Percentiles rank a stretch among this genome's conserved stretches.
These are phyloP conservation scores for Trichoderma brevicompactum DNA, from an alignment of 2,329 filamentous ascomycete genomes.

Conservation along the genomic window DNA sequence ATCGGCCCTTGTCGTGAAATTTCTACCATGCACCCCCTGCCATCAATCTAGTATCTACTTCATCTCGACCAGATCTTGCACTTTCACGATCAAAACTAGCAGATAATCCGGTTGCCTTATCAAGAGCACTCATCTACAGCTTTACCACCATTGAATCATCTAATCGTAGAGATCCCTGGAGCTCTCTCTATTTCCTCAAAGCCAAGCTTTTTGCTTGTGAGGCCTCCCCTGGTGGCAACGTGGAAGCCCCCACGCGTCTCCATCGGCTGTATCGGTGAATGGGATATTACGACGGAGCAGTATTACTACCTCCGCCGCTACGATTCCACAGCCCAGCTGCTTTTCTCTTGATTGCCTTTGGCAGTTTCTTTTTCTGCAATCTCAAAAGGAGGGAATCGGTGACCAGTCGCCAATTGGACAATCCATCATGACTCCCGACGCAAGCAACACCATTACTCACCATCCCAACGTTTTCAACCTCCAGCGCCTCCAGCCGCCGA, in stretches of 20 bases:
- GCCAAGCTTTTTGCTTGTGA: background rate
- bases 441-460: constrained; percentile 48
- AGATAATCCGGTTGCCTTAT: background rate
- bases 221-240: constrained; percentile 16
- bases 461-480: constrained; percentile 52
- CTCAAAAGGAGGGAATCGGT: background rate
- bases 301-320: no score
- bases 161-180: background rate
- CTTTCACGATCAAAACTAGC: background rate
- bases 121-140: background rate
- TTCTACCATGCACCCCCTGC: background rate
- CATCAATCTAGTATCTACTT: background rate
- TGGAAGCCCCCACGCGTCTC: constrained; percentile 10
- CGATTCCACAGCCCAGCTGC: no score
- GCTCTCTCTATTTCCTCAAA: background rate
- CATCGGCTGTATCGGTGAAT: constrained; percentile 12
- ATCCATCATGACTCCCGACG: constrained; percentile 48
- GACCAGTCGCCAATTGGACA: background rate
- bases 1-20: constrained; percentile 13
- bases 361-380: background rate
- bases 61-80: background rate
- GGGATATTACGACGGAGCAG: background rate
- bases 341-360: background rate
- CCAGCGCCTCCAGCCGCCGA: constrained; percentile 40
- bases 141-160: background rate